phyloP scores from a whole-genome alignment of 805 yeast genomes.

The Nematodospora valgi region DNA sequence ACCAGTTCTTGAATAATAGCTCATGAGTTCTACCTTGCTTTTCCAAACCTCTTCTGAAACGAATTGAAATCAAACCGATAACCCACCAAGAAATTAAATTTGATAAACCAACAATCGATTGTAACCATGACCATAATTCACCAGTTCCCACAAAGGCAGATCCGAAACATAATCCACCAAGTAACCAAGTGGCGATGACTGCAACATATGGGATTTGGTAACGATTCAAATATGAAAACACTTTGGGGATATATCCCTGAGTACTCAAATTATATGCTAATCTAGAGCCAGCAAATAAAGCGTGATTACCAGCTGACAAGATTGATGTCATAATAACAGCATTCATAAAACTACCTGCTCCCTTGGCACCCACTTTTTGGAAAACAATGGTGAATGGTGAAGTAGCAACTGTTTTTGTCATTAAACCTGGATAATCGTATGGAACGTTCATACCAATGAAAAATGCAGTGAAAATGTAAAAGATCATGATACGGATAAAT shows the following conservation, averaged over 20 bases:
- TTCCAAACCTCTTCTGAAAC: conserved; percentile 46
- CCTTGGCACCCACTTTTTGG: conserved; percentile 40
- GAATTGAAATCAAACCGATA: conserved; percentile 46
- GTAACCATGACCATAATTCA: conserved; percentile 51
- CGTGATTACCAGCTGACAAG: conserved; percentile 54
- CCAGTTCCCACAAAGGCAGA: conserved; percentile 55
- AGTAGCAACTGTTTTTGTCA: conserved; percentile 24
- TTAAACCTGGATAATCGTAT: conserved; percentile 32
- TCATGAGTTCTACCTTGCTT: conserved; percentile 42
- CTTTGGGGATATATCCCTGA: conserved; percentile 45
- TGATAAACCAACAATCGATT: conserved; percentile 50
- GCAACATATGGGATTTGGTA: conserved; percentile 48
- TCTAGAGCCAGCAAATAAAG: conserved; percentile 49
- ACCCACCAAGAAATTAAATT: conserved; percentile 51
- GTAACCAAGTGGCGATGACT: conserved; percentile 47
- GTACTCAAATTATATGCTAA: conserved; percentile 48
- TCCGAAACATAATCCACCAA: conserved; percentile 59
- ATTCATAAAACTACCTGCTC: conserved; percentile 44
- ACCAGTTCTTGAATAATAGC: conserved; percentile 44
- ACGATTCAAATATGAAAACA: conserved; percentile 41
- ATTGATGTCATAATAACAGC: conserved; percentile 56
- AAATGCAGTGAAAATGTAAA: conserved; percentile 35
- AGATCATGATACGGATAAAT: conserved; percentile 31
- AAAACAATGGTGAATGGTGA: conserved; percentile 44
- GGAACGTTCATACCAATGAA: conserved; percentile 43